Evolutionary conservation across 495 filamentous ascomycete species (phyloP), one percentile per base, ranked within the genome.

Genomic region (Tuber melanosporum): DNA sequence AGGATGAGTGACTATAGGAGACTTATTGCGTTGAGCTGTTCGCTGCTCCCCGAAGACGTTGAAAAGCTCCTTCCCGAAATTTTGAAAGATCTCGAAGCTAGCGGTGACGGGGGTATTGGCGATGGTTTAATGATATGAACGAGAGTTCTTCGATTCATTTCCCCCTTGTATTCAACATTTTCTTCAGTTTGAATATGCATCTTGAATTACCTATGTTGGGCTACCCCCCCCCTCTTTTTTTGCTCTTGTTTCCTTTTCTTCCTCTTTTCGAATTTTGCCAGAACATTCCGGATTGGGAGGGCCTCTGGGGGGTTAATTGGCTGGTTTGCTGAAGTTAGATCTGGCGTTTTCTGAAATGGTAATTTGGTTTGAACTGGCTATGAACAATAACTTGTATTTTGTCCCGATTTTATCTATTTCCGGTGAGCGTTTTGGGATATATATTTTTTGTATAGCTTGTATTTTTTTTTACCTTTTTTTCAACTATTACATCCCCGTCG

Each of bases 51-150:
- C 17, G 83, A 85, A n/a, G 82, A 84, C n/a, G 77, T 85, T 20
- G 84, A 85, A 70, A 77, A 78, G 62, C 52, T 85, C 22, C 62
- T 85, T 26, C 84, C 84, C 1, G 84, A 85, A 26, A 83, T 85
- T 66, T 44, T 85, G 44, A 80, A 84, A 73, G 83, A 83, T 72
- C 46, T 85, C 17, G 84, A 85, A 52, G 81, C 78, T 26, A 84
- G 81, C 6, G 81, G 81, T 3, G 81, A 80, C 45, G 78, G 77
- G 10, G 78, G 79, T 73, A 80, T 80, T 47, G 73, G 78, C 5
- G 78, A 80, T 80, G 71, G 78, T 20, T 71, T 80, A 52, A 80
- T 80, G 78, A 79, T 80, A 80, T 80, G 49, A 79, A 20, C 15
- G 8, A 19, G 41, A 44, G 73, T 43, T 71, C 43, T 45, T 39